Evolutionary conservation across 2,329 filamentous ascomycete species (phyloP), one percentile per base, ranked within the genome.

Genomic region (Colletotrichum chlorophyti): DNA sequence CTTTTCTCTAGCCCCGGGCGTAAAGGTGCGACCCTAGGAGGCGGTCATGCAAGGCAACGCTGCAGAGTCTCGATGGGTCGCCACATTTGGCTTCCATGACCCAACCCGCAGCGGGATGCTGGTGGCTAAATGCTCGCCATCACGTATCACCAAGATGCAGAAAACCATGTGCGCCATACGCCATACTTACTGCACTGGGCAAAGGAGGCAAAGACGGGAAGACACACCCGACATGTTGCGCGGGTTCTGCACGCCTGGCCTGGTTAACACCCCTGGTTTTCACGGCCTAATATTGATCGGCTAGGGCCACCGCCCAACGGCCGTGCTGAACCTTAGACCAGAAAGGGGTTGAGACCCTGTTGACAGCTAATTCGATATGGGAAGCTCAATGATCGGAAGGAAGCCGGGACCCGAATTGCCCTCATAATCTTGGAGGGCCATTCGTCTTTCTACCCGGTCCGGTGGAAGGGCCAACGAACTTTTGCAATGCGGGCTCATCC

Each of bases 271-370:
- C n/a, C n/a, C n/a, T n/a, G n/a, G n/a, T n/a, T n/a, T n/a, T n/a
- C 6, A 38, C 11, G 32, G n/a, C 31, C 47, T 41, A 46, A 26
- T 32, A 29, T 34, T 53, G 48, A 58, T 53, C 40, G 40, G 53
- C 53, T 48, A 14, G 41, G 53, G 15, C 46, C 53, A 45, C 17
- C 24, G 45, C 49, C 53, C 21, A 51, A 32, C n/a, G 23, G 31
- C 27, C 38, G 11, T 21, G 17, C 24, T 53, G 26, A 14, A 38
- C 27, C 26, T 27, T 40, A 31, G 26, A n/a, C n/a, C 34, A 41
- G 11, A 24, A 48, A 53, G 26, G 47, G 19, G 23, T 24, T 19
- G 19, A 6, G 23, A 26, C 35, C 42, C 31, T 24, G 37, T 26
- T 21, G 24, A 19, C 21, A 43, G 31, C 52, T 45, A 48, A 23